Conservation (phyloP, 192 early-diverging fungal genomes). For the Gaertneriomyces semiglobifer region DNA sequence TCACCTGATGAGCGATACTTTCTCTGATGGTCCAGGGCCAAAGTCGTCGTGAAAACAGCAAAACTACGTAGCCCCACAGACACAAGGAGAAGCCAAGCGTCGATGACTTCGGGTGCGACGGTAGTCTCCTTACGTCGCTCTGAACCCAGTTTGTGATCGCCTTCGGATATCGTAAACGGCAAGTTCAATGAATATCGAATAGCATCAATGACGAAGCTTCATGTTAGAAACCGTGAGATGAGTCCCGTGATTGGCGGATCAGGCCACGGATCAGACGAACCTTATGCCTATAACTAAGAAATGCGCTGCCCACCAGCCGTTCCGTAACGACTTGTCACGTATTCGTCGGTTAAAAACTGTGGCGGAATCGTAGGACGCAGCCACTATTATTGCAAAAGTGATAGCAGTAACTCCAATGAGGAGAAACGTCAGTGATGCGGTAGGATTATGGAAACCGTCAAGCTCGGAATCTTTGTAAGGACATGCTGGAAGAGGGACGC, state of each 20-base stretch:
- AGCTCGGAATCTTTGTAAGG: too few relatives aligned
- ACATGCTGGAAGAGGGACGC: too few relatives aligned
- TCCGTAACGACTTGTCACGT: slow-evolving; percentile 28
- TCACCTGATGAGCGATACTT: slow-evolving; percentile 31
- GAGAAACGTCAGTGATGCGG: slow-evolving; percentile 31
- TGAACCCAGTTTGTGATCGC: neutral
- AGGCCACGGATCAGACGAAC: neutral
- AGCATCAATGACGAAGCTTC: slow-evolving; percentile 35
- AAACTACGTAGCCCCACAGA: slow-evolving; percentile 24
- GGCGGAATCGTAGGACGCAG: slow-evolving; percentile 21
- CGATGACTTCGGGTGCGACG: slow-evolving; percentile 36
- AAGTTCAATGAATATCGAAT: slow-evolving; percentile 36
- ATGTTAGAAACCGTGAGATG: too few relatives aligned
- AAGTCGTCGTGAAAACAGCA: slow-evolving; percentile 23
- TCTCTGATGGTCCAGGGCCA: slow-evolving; percentile 38
- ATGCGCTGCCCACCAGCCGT: slow-evolving; percentile 31
- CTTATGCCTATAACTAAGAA: slow-evolving; percentile 26
- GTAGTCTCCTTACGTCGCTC: slow-evolving; percentile 11
- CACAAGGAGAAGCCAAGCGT: slow-evolving; percentile 38
- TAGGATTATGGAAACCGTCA: slow-evolving; percentile 30
- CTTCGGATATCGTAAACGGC: slow-evolving; percentile 1
- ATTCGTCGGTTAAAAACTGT: slow-evolving; percentile 41
- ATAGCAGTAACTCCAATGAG: slow-evolving; percentile 15
- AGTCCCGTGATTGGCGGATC: too few relatives aligned
- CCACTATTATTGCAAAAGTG: slow-evolving; percentile 19